Conservation (phyloP, 2,329 filamentous ascomycete species). For the Xylariales sp. region DNA sequence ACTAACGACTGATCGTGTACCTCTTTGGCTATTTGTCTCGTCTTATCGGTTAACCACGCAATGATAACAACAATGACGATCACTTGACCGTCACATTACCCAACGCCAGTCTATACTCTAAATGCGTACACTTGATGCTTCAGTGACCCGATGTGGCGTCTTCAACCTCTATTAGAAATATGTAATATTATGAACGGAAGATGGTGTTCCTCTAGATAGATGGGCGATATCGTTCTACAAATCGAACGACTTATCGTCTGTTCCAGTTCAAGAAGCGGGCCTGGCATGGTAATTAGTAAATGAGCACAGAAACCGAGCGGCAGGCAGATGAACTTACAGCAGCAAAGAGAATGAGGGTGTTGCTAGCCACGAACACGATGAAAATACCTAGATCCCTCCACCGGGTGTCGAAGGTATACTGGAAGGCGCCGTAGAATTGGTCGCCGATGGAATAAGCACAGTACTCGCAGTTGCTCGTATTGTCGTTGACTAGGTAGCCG, state of each 20-base stretch:
- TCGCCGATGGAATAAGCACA: conserved; percentile 85
- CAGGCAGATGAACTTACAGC: conserved; percentile 57
- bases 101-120: conserved; percentile 31
- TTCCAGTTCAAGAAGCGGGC: conserved; percentile 66
- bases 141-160: conserved; percentile 6
- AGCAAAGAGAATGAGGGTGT: conserved; percentile 71
- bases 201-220: not conserved
- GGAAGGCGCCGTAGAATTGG: conserved; percentile 78
- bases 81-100: conserved; percentile 16
- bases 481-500: conserved; percentile 77
- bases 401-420: conserved; percentile 73
- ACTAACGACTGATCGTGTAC: conserved; percentile 2
- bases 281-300: conserved; percentile 48
- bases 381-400: conserved; percentile 90
- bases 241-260: conserved; percentile 53
- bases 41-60: not conserved
- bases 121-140: conserved; percentile 22
- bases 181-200: conserved; percentile 2
- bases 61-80: conserved; percentile 8
- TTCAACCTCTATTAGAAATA: conserved; percentile 27
- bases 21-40: not conserved
- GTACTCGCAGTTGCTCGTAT: conserved; percentile 77
- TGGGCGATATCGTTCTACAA: not conserved
- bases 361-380: conserved; percentile 79
- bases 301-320: not conserved